A percentile compares a stretch with the other conserved stretches of the same genome.
phyloP scores from a whole-genome alignment of 306 rosid species.

The Fagus sylvatica region DNA sequence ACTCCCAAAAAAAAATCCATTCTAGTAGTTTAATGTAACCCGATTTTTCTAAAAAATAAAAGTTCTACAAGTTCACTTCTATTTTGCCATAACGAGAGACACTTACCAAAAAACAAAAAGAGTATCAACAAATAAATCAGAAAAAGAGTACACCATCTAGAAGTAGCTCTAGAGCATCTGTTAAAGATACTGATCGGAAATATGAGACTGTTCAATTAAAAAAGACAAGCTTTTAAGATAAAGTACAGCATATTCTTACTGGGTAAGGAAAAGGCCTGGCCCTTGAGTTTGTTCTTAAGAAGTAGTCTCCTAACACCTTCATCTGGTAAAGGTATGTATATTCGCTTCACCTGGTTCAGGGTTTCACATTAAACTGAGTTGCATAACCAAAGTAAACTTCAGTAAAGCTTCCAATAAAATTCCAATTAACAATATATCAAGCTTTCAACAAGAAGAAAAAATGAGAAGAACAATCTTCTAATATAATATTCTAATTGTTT shows the following conservation, averaged over 20 bases:
- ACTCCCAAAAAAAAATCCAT: background rate
- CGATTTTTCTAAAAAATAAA: background rate
- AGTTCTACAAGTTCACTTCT: background rate
- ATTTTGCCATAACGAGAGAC: background rate
- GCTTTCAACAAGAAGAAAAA: conserved; percentile 1
- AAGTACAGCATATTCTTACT: conserved; percentile 51
- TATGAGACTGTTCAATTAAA: background rate
- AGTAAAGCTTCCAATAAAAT: conserved; percentile 1
- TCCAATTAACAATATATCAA: background rate
- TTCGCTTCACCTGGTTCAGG: conserved; percentile 80
- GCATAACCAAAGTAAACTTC: conserved; percentile 12
- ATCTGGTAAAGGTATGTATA: conserved; percentile 88
- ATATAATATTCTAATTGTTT: background rate
- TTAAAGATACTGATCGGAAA: background rate
- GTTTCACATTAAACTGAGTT: conserved; percentile 28
- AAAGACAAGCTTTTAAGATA: background rate
- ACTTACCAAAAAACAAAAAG: background rate
- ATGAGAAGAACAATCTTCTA: background rate
- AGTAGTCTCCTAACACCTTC: conserved; percentile 69
- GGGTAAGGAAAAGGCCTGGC: conserved; percentile 90
- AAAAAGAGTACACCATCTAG: background rate
- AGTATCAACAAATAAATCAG: background rate
- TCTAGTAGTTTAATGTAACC: background rate
- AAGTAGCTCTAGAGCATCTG: background rate
- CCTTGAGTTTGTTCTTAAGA: conserved; percentile 83